Evolutionary conservation across 2,329 filamentous ascomycete species (phyloP).

Genomic region (Huntiella bhutanensis): DNA sequence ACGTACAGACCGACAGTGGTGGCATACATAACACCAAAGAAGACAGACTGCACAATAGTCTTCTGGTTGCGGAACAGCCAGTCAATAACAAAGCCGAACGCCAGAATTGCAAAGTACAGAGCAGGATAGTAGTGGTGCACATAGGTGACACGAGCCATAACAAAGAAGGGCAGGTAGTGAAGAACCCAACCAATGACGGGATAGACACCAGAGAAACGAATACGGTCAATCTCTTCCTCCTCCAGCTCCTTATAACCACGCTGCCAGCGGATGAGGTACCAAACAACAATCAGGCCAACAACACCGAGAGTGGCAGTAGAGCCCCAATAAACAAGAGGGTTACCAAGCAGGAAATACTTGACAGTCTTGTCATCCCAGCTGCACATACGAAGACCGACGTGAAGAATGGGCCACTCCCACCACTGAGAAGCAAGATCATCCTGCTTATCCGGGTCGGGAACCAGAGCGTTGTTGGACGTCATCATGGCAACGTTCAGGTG

Average conservation of each 20-base stretch:
- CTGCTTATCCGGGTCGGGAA: slow-evolving; percentile 96
- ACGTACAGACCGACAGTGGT: slow-evolving; percentile 66
- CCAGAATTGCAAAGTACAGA: slow-evolving; percentile 88
- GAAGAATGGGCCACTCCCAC: slow-evolving; percentile 95
- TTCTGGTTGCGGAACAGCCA: slow-evolving; percentile 56
- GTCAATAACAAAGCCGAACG: slow-evolving; percentile 72
- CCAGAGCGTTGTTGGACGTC: slow-evolving; percentile 97
- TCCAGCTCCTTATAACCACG: slow-evolving; percentile 76
- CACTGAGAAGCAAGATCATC: slow-evolving; percentile 91
- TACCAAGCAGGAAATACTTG: slow-evolving; percentile 97
- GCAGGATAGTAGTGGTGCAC: slow-evolving; percentile 99
- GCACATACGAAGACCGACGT: slow-evolving; percentile 96
- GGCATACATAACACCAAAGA: slow-evolving; percentile 60
- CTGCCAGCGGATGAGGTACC: slow-evolving; percentile 91
- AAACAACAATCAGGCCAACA: slow-evolving; percentile 53
- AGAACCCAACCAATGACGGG: slow-evolving; percentile 86
- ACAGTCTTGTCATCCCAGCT: slow-evolving; percentile 89
- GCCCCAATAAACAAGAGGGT: slow-evolving; percentile 91
- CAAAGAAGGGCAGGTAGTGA: slow-evolving; percentile 86
- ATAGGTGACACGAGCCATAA: slow-evolving; percentile 97
- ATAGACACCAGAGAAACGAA: slow-evolving; percentile 86
- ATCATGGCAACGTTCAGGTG: slow-evolving; percentile 99
- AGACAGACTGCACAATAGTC: slow-evolving; percentile 40
- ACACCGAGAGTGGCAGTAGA: slow-evolving; percentile 61
- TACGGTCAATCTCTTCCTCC: slow-evolving; percentile 67